Evolutionary conservation across 2,329 filamentous ascomycete genomes (phyloP).

Genomic region (Trichoderma pleuroti): DNA sequence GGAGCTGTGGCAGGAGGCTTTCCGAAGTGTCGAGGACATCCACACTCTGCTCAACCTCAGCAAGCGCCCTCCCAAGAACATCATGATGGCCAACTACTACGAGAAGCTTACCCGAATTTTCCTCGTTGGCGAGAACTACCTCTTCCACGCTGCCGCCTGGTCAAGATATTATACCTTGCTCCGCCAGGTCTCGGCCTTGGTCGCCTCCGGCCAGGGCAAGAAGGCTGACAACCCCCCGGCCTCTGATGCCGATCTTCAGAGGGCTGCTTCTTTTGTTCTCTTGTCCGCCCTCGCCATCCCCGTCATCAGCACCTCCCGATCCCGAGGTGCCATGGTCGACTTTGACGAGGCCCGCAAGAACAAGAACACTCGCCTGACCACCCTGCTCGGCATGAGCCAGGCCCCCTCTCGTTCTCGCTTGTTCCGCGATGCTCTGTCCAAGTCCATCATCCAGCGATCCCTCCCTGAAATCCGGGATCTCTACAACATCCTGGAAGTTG

Average conservation of each 20-base stretch:
- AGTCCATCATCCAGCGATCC: conserved; percentile 88
- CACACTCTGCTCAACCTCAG: conserved; percentile 95
- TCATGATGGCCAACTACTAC: conserved; percentile 99
- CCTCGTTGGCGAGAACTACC: conserved; percentile 97
- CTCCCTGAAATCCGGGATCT: conserved; percentile 93
- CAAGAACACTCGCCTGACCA: conserved; percentile 96
- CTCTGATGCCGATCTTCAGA: conserved; percentile 85
- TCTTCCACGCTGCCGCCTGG: conserved; percentile 98
- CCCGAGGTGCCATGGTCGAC: conserved; percentile 91
- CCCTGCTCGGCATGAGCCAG: conserved; percentile 88
- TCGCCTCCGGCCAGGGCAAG: conserved; percentile 79
- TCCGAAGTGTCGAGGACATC: conserved; percentile 98
- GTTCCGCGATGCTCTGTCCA: conserved; percentile 94
- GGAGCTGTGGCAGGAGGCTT: conserved; percentile 98
- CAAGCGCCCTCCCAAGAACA: conserved; percentile 96
- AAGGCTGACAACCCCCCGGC: conserved; percentile 94
- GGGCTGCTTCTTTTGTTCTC: conserved; percentile 92
- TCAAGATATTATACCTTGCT: conserved; percentile 96
- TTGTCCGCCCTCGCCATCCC: conserved; percentile 95
- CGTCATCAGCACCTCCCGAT: conserved; percentile 97
- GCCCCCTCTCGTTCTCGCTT: conserved; percentile 84
- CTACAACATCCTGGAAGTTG: conserved; percentile 98
- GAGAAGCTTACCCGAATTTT: conserved; percentile 99
- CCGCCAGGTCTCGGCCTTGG: conserved; percentile 78
- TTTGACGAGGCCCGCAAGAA: conserved; percentile 97